Conservation (phyloP, 1,284 basidiomycete genomes). For the Tremellales sp. region DNA sequence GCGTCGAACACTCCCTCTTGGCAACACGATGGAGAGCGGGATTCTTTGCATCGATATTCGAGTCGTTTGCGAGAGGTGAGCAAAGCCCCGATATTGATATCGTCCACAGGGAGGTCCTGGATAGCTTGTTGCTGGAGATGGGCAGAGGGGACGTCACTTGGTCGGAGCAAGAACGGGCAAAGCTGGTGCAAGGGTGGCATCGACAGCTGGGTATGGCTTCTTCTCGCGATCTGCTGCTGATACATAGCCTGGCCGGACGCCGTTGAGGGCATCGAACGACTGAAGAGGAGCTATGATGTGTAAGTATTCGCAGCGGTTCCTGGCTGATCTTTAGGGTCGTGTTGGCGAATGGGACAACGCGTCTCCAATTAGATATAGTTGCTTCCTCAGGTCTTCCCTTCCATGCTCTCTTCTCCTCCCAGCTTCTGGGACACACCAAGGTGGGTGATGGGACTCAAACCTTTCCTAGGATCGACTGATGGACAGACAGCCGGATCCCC, state of each 20-base stretch:
- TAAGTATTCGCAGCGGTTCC: constrained; percentile 1
- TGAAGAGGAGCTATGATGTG: constrained; percentile 12
- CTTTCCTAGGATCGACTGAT: not conserved
- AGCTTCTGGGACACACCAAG: constrained; percentile 21
- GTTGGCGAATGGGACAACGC: constrained; percentile 22
- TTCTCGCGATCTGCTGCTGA: not conserved
- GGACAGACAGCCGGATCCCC: constrained; percentile 15
- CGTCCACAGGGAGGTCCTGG: constrained; percentile 12
- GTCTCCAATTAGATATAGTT: constrained; percentile 23
- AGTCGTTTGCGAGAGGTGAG: constrained; percentile 8
- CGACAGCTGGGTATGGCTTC: constrained; percentile 7
- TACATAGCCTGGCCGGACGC: constrained; percentile 18
- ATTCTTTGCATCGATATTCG: constrained; percentile 14
- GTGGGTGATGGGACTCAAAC: constrained; percentile 1
- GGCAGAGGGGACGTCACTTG: constrained; percentile 1
- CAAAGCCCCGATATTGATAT: constrained; percentile 14
- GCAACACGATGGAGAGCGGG: constrained; percentile 12
- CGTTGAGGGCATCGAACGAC: constrained; percentile 9
- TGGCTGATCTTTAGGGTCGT: constrained; percentile 11
- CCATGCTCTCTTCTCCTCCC: constrained; percentile 21
- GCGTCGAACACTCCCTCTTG: not conserved
- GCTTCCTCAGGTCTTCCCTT: constrained; percentile 20
- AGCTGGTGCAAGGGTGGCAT: constrained; percentile 18
- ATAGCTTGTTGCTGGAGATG: constrained; percentile 4
- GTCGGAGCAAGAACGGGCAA: not conserved